Evolutionary conservation across 2,329 filamentous ascomycete genomes (phyloP).

Genomic region (Beauveria medogensis): DNA sequence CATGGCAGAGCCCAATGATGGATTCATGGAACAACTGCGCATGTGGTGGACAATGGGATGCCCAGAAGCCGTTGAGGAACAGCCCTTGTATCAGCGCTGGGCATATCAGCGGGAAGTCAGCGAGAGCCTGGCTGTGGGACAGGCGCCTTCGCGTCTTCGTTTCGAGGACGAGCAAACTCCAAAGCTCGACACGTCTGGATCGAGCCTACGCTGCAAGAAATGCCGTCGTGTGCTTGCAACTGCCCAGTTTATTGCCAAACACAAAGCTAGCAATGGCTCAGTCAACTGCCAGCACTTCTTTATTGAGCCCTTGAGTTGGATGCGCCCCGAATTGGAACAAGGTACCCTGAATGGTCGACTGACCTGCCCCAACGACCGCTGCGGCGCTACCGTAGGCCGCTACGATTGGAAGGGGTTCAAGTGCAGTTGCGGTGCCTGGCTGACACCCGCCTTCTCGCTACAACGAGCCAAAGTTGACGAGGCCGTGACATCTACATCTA

Average conservation of each 20-base stretch:
- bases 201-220: slow-evolving; percentile 71
- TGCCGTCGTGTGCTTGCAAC: slow-evolving; percentile 63
- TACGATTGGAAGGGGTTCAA: slow-evolving; percentile 95
- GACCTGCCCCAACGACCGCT: slow-evolving; percentile 70
- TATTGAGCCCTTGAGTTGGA: slow-evolving; percentile 89
- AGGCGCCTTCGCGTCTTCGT: slow-evolving; percentile 73
- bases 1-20: slow-evolving; percentile 80
- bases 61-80: slow-evolving; percentile 54
- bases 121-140: slow-evolving; percentile 58
- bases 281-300: slow-evolving; percentile 73
- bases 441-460: slow-evolving; percentile 83
- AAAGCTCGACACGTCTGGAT: slow-evolving; percentile 19
- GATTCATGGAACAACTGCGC: slow-evolving; percentile 83
- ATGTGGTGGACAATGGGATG: slow-evolving; percentile 85
- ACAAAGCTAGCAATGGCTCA: slow-evolving; percentile 33
- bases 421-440: slow-evolving; percentile 85
- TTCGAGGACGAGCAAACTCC: slow-evolving; percentile 69
- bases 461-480: slow-evolving; percentile 79
- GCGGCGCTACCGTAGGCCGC: slow-evolving; percentile 75
- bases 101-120: slow-evolving; percentile 47
- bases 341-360: slow-evolving; percentile 78
- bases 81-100: slow-evolving; percentile 73
- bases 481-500: slow-evolving; percentile 19
- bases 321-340: slow-evolving; percentile 74
- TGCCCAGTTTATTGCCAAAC: slow-evolving; percentile 55